phyloP scores from a whole-genome alignment of 192 early-diverging fungal genomes.

The Backusella circina region DNA sequence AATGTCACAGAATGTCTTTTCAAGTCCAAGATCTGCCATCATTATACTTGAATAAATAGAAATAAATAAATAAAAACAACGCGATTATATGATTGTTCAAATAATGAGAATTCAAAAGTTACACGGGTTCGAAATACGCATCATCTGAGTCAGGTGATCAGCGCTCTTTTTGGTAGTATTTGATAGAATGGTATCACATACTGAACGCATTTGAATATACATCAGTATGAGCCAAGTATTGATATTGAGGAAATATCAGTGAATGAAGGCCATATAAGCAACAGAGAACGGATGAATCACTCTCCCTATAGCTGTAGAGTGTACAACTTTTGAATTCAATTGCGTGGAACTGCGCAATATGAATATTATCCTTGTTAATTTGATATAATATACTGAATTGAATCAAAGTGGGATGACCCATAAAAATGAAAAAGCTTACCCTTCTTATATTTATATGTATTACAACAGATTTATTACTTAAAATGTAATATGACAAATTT shows the following conservation, averaged over 20 bases:
- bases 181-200: too few species aligned
- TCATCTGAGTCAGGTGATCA: neutral
- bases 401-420: neutral
- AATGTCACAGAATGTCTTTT: neutral
- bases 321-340: too few species aligned
- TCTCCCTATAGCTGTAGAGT: too few species aligned
- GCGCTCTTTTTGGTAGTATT: too few species aligned
- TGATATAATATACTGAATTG: too few species aligned
- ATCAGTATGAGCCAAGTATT: too few species aligned
- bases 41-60: neutral
- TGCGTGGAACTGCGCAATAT: too few species aligned
- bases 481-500: neutral
- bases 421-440: neutral
- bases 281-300: too few species aligned
- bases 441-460: neutral
- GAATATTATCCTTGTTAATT: too few species aligned
- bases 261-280: too few species aligned
- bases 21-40: neutral
- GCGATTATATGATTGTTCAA: neutral
- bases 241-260: too few species aligned
- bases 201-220: too few species aligned
- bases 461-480: neutral
- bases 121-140: neutral
- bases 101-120: neutral
- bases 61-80: neutral